Conservation (phyloP, 78 protist genomes). For the Dictyostelium brefeldianum region DNA sequence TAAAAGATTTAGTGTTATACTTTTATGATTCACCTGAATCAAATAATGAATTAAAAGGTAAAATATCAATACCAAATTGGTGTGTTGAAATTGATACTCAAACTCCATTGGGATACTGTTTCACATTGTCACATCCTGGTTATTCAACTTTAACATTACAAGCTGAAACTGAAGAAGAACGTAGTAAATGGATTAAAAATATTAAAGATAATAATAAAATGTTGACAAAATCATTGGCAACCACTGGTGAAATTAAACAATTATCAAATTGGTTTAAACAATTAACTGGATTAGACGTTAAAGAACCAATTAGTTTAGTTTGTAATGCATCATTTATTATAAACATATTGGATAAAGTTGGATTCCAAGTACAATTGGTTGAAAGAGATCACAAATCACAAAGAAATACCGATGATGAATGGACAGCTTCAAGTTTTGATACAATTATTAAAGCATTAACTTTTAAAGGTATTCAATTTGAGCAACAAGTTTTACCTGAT, state of each 20-base stretch:
- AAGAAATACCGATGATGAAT: conserved; percentile 4
- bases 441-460: neutral
- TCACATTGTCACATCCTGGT: conserved; percentile 47
- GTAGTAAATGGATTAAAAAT: conserved; percentile 14
- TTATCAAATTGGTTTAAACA: neutral
- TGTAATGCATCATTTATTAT: conserved; percentile 24
- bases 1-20: conserved; percentile 74
- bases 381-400: conserved; percentile 2
- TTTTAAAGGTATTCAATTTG: conserved; percentile 28
- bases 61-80: conserved; percentile 55
- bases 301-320: conserved; percentile 18
- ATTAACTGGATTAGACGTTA: neutral
- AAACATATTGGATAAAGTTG: conserved; percentile 3
- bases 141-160: conserved; percentile 9
- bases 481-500: neutral
- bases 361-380: neutral
- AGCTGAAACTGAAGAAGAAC: conserved; percentile 58
- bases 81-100: conserved; percentile 7
- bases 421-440: neutral
- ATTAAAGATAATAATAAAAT: conserved; percentile 14
- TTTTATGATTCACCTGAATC: conserved; percentile 44
- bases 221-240: conserved; percentile 20
- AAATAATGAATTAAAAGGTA: conserved; percentile 12
- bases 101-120: neutral
- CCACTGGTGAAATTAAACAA: neutral